Evolutionary conservation across 1,139 yeast species (phyloP).

Genomic region (Suhomyces coccinellae): DNA sequence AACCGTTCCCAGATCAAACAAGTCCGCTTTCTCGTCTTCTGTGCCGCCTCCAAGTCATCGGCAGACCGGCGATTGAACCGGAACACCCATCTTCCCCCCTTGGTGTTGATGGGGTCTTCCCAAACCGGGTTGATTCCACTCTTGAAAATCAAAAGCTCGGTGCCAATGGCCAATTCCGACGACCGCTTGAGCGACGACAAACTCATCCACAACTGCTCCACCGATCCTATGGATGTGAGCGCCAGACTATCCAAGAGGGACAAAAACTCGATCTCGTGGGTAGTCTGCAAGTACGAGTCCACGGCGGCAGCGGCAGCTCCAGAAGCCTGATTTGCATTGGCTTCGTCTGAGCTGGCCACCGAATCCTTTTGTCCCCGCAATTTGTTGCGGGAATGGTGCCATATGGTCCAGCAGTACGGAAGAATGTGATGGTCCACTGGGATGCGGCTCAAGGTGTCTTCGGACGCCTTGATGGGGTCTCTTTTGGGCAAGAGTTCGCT

Average conservation of each 20-base stretch:
- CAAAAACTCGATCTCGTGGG: conserved; percentile 38
- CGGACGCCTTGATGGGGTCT: conserved; percentile 36
- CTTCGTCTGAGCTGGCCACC: conserved; percentile 16
- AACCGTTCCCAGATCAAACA: conserved; percentile 55
- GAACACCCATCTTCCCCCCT: conserved; percentile 70
- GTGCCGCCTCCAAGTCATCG: conserved; percentile 16
- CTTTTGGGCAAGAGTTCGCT: conserved; percentile 33
- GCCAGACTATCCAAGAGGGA: conserved; percentile 11
- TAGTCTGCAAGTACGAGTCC: conserved; percentile 44
- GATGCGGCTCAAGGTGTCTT: conserved; percentile 32
- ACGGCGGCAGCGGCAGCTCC: conserved; percentile 27
- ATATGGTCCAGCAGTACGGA: conserved; percentile 52
- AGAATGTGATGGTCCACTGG: conserved; percentile 40
- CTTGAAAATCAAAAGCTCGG: conserved; percentile 62
- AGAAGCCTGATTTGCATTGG: conserved; percentile 13
- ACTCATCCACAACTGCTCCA: conserved; percentile 65
- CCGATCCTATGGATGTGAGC: conserved; percentile 41
- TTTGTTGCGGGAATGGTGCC: conserved; percentile 45
- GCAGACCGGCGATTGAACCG: conserved; percentile 42
- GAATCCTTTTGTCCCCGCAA: conserved; percentile 22
- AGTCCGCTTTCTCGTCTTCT: conserved; percentile 36
- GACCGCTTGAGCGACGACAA: conserved; percentile 49
- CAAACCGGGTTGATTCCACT: conserved; percentile 68
- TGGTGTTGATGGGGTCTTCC: conserved; percentile 66
- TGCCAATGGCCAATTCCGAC: conserved; percentile 50